Evolutionary conservation across 768 basidiomycete genomes (phyloP).

Genomic region (Naematelia aurantialba): DNA sequence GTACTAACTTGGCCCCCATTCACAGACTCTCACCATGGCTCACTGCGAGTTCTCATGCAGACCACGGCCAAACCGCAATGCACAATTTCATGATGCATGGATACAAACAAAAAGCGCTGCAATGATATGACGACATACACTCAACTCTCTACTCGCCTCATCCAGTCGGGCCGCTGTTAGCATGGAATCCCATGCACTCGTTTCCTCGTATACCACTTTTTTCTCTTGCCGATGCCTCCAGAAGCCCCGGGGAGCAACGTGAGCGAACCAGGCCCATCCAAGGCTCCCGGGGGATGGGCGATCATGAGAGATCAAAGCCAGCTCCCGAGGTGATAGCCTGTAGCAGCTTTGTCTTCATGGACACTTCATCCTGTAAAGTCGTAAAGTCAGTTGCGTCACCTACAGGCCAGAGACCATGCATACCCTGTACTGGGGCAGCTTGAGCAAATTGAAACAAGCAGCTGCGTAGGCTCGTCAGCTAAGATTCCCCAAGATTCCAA

Average conservation of each 20-base stretch:
- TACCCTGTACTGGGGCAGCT: constrained; percentile 56
- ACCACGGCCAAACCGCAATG: neutral
- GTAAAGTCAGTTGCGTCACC: constrained; percentile 54
- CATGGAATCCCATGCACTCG: no score
- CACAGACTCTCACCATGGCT: neutral
- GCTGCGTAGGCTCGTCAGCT: constrained; percentile 59
- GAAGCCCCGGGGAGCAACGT: no score
- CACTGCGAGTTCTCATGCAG: neutral
- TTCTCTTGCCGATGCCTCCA: no score
- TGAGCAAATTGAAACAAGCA: constrained; percentile 88
- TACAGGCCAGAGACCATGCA: constrained; percentile 5
- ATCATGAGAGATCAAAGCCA: constrained; percentile 85
- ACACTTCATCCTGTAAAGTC: constrained; percentile 60
- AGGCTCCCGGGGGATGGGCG: no score
- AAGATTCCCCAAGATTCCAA: no score
- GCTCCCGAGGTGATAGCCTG: constrained; percentile 83
- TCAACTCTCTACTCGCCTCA: neutral
- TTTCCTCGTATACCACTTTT: neutral
- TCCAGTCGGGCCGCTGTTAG: no score
- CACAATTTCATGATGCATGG: neutral
- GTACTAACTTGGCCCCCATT: no score
- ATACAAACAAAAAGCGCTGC: neutral
- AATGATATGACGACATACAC: neutral
- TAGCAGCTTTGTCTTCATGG: constrained; percentile 69
- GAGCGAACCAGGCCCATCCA: no score